Percentiles rank a stretch among this genome's conserved stretches.
phyloP scores from a whole-genome alignment of 2,329 filamentous ascomycete genomes.

The Ustulina deusta region DNA sequence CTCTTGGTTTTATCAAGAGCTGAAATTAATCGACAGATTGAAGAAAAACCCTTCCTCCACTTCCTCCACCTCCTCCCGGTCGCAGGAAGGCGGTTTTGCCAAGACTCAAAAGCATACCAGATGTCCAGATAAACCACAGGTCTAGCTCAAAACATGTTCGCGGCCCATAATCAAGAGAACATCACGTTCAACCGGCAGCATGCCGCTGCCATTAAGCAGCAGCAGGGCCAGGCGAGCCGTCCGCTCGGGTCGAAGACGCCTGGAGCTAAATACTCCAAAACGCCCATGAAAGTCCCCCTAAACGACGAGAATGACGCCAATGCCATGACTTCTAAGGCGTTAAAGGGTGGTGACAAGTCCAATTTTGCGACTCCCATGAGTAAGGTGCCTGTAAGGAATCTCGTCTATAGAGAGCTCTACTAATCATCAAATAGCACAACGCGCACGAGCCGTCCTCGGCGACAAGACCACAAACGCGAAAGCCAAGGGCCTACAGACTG shows the following conservation, averaged over 20 bases:
- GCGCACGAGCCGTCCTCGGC: slow-evolving; percentile 83
- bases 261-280: slow-evolving; percentile 80
- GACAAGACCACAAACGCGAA: slow-evolving; percentile 98
- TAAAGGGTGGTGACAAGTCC: slow-evolving; percentile 65
- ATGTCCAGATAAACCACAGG: slow-evolving; percentile 21
- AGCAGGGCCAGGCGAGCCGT: slow-evolving; percentile 62
- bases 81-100: slow-evolving; percentile 14
- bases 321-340: slow-evolving; percentile 62
- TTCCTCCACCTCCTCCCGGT: slow-evolving; percentile 14
- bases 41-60: not conserved
- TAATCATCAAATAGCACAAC: slow-evolving; percentile 62
- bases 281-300: slow-evolving; percentile 79
- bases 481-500: slow-evolving; percentile 74
- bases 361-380: slow-evolving; percentile 84
- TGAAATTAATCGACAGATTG: slow-evolving; percentile 16
- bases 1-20: not conserved
- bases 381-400: slow-evolving; percentile 57
- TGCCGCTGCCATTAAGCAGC: slow-evolving; percentile 76
- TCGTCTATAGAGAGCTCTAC: not conserved
- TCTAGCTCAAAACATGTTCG: slow-evolving; percentile 70
- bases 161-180: slow-evolving; percentile 89
- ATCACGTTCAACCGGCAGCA: slow-evolving; percentile 80
- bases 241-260: slow-evolving; percentile 73
- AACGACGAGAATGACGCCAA: slow-evolving; percentile 87
- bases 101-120: slow-evolving; percentile 9